Percentiles rank a stretch among this genome's conserved stretches.
Evolutionary conservation across 495 filamentous ascomycete genomes (phyloP).

Genomic region (Acidiella bohemica): DNA sequence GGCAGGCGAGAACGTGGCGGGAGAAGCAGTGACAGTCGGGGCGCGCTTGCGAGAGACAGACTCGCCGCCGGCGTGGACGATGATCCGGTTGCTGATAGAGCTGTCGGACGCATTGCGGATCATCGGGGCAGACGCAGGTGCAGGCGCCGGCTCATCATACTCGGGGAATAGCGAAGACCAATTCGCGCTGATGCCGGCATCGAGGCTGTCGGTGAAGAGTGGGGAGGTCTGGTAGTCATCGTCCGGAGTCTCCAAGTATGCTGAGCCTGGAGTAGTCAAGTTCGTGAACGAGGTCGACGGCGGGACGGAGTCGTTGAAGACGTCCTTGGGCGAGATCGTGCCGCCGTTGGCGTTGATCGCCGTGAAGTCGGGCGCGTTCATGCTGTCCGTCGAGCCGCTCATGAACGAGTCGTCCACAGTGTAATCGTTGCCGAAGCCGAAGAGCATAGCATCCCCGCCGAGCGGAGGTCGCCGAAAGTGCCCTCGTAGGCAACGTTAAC

Average conservation of each 20-base stretch:
- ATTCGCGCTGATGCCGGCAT: slow-evolving; percentile 19
- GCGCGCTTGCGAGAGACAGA: slow-evolving; percentile 14
- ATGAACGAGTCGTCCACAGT: slow-evolving; percentile 8
- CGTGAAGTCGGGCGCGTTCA: slow-evolving; percentile 22
- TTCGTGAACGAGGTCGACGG: slow-evolving; percentile 74
- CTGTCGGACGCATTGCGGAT: slow-evolving; percentile 23
- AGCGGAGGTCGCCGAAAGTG: slow-evolving; percentile 17
- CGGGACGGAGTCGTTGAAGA: slow-evolving; percentile 67
- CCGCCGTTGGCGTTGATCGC: slow-evolving; percentile 28
- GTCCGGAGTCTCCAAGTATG: slow-evolving; percentile 58
- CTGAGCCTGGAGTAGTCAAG: slow-evolving; percentile 66
- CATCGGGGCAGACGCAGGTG: slow-evolving; percentile 30
- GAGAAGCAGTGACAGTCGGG: slow-evolving; percentile 23
- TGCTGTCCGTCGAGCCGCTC: background rate
- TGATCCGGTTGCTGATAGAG: slow-evolving; percentile 14
- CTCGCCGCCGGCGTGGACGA: slow-evolving; percentile 21
- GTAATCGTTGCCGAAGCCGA: slow-evolving; percentile 5
- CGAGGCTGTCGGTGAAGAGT: slow-evolving; percentile 48
- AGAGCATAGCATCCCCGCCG: slow-evolving; percentile 7
- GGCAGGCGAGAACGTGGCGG: slow-evolving; percentile 12
- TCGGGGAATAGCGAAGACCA: slow-evolving; percentile 26
- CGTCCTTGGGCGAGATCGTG: slow-evolving; percentile 78
- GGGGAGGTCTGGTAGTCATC: slow-evolving; percentile 70
- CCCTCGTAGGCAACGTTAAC: slow-evolving; percentile 22
- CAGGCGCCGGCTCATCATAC: slow-evolving; percentile 28